Conservation (phyloP, 495 filamentous ascomycete species). For the Collariella sp. region DNA sequence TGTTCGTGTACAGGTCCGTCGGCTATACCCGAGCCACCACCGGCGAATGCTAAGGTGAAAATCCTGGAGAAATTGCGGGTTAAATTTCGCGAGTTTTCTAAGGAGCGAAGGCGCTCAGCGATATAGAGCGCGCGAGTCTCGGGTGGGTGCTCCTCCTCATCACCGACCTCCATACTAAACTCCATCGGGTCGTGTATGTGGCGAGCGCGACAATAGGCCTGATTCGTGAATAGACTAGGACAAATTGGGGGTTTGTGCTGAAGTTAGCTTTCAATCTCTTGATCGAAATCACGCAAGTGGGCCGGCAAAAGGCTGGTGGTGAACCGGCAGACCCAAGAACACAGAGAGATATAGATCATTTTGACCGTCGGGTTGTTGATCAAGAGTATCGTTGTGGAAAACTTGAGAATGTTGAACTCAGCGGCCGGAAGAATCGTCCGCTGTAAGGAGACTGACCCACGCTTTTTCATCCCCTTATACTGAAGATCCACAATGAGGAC, state of each 20-base stretch:
- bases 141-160: background rate
- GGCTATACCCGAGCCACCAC: too few species aligned
- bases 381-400: background rate
- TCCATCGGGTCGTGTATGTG: background rate
- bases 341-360: conserved; percentile 8
- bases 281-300: background rate
- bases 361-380: conserved; percentile 5
- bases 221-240: conserved; percentile 2
- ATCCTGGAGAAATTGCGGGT: too few species aligned
- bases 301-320: conserved; percentile 10
- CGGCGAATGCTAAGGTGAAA: too few species aligned
- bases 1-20: too few species aligned
- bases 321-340: conserved; percentile 1
- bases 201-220: conserved; percentile 1
- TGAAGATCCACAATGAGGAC: conserved; percentile 5
- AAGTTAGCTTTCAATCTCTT: conserved; percentile 3
- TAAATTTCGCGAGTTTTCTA: too few species aligned
- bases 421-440: background rate
- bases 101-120: too few species aligned
- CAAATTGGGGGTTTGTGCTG: conserved; percentile 3
- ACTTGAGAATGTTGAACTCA: conserved; percentile 3
- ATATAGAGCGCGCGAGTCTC: too few species aligned
- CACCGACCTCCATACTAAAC: background rate
- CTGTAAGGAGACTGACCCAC: background rate
- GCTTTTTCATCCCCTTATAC: conserved; percentile 3